Conservation (phyloP, 1,139 yeast species). For the Trichomonascaceae sp. region DNA sequence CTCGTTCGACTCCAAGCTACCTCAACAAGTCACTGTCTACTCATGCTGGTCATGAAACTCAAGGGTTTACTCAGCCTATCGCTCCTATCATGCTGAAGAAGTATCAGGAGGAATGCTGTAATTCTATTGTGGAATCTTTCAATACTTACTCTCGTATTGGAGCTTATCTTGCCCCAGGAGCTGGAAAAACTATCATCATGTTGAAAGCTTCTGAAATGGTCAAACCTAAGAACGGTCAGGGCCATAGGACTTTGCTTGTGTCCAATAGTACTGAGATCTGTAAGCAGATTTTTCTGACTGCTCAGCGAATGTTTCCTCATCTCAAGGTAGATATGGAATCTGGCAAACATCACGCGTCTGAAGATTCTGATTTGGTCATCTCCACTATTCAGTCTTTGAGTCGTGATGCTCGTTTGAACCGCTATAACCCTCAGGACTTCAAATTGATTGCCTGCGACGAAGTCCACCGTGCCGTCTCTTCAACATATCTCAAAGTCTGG, state of each 20-base stretch:
- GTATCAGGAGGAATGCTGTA: constrained; percentile 70
- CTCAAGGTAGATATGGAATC: constrained; percentile 64
- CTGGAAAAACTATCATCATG: constrained; percentile 72
- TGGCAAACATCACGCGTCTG: constrained; percentile 44
- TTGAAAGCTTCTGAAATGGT: constrained; percentile 55
- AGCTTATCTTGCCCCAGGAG: constrained; percentile 88
- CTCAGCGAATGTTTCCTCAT: constrained; percentile 45
- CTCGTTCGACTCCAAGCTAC: neutral
- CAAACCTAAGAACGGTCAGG: constrained; percentile 34
- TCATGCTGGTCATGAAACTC: neutral
- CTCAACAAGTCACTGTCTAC: neutral
- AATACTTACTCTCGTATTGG: constrained; percentile 57
- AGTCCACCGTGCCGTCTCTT: constrained; percentile 87
- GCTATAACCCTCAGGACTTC: constrained; percentile 52
- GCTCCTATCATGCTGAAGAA: constrained; percentile 37
- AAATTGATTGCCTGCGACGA: constrained; percentile 82
- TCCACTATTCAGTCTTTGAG: constrained; percentile 71
- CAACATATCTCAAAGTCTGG: constrained; percentile 55
- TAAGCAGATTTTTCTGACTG: constrained; percentile 56
- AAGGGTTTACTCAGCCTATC: neutral
- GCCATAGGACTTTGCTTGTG: constrained; percentile 54
- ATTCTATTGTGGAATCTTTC: constrained; percentile 48
- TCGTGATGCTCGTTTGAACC: constrained; percentile 42
- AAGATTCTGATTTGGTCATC: constrained; percentile 57
- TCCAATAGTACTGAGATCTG: constrained; percentile 83